Base-by-base conservation (phyloP, 805 yeast species). In the Kodamaea lidongshanica region DNA sequence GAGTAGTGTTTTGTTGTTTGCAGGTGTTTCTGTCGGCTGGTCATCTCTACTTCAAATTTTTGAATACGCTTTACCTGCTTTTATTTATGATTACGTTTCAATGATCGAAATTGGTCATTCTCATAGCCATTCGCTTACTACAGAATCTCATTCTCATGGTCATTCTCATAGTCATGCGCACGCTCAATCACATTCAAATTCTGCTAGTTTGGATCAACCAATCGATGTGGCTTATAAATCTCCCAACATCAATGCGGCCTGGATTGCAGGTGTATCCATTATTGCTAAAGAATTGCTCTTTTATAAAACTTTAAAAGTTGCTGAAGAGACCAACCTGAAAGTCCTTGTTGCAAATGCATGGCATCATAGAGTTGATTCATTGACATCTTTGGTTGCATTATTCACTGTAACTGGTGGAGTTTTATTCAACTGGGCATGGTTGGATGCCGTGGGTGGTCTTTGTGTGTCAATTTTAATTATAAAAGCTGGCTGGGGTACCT, bases 331-430 rank as follows among this genome's bases (percentile, higher is more conserved):
- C 16, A 82, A 84, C 49, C 86, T 96, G 1, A 85, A 86, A 39
- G 97, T 92, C 3, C 67, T 92, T 27, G 77, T 85, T 28, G 98
- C 98, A 4, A 92, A 92, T 50, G 98, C 98, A 3, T 92, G 98
- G 97, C 98, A 92, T 54, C 98, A 92, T 52, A 70, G 98, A 40
- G 92, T 89, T 7, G 98, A 92, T 51, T 81, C 95, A 1, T 54
- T 92, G 44, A 94, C 97, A 1, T 85, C 96, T 0, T 67, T 81
- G 13, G 97, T 89, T 6, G 96, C 97, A 0, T 69, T 89, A 12
- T 71, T 77, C 4, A 87, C 97, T 1, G 92, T 92, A 30, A 72
- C 94, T 0, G 78, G 88, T 2, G 94, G 96, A 19, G 79, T 82
- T 42, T 64, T 85, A 37, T 72, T 87, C 39, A 72, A 78, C 39